phyloP scores from a whole-genome alignment of 2,329 filamentous ascomycete genomes.

The Trichoderma breve region DNA sequence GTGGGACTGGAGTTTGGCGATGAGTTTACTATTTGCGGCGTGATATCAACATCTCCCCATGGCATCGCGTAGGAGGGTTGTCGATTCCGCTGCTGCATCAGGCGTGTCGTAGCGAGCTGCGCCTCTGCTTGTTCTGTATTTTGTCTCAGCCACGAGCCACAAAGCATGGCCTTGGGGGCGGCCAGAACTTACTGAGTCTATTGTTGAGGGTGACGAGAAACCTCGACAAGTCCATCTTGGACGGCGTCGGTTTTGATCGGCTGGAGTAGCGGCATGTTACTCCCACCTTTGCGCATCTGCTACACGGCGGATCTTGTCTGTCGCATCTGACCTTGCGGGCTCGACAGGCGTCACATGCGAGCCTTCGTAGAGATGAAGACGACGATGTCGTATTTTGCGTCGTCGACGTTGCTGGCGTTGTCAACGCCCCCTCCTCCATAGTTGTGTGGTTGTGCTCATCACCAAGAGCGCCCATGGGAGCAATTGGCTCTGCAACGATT shows the following conservation, averaged over 20 bases:
- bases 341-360: constrained; percentile 12
- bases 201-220: not conserved
- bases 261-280: constrained; percentile 9
- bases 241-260: constrained; percentile 7
- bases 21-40: not conserved
- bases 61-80: not conserved
- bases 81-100: not conserved
- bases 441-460: not conserved
- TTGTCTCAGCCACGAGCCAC: not conserved
- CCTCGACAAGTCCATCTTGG: constrained; percentile 11
- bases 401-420: not conserved
- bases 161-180: not conserved
- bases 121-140: constrained; percentile 12
- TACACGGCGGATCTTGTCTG: constrained; percentile 1
- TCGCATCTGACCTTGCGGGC: constrained; percentile 16
- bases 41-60: not conserved
- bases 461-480: not conserved
- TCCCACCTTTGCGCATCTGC: constrained; percentile 11
- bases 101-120: constrained; percentile 1
- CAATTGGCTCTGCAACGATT: not conserved
- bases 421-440: not conserved
- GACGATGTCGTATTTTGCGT: not conserved
- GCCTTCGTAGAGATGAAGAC: not conserved
- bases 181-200: not conserved
- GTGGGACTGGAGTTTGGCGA: not conserved